Base-by-base conservation (phyloP, 2,329 filamentous ascomycete genomes). In the Lizonia empirigonia region DNA sequence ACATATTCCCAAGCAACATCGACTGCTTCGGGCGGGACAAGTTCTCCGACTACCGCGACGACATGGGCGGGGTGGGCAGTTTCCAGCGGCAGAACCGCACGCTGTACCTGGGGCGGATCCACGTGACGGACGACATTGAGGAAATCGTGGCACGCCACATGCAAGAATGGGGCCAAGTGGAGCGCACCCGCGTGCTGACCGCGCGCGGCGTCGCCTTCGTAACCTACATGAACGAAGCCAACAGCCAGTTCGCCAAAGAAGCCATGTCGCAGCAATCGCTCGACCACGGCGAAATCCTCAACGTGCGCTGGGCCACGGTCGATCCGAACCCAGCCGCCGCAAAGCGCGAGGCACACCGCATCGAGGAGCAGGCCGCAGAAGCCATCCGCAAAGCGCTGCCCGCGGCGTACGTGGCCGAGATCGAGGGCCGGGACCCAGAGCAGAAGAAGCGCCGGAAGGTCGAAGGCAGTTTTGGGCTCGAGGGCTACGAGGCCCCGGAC, bases 21-120 rank as follows among this genome's bases (percentile, higher is more conserved):
- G 94, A 99, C 76, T 96, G 91, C 69, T 99, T 99, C 68, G 91
- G 91, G 2, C 83, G 93, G 51, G 93, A 97, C 79, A 96, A 96
- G 77, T 89, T 91, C 68, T 88, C 84, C 56, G 93, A 96, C 69
- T 97, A 97, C 75, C 81, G 92, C 65, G 93, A 97, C 71, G 93
- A 97, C 72, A 97, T 99, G 94, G 92, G 93, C 44, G 95, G 95
- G 59, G 91, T 97, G 2, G 94, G 94, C 20, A 91, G 85, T 55
- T 99, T 99, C 69, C 88, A 92, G 85, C 83, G 94, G 18, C 90
- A 96, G 68, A 99, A 99, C 70, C 82, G 94, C 24, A 99, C 94
- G 1, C 80, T 99, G 5, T 99, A 99, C 65, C 85, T 97, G 1
- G 94, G 94, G 5, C 82, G 92, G 38, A 97, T 99, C 72, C 91